Base-by-base conservation (phyloP, 768 basidiomycete genomes). In the Hericium erinaceus region DNA sequence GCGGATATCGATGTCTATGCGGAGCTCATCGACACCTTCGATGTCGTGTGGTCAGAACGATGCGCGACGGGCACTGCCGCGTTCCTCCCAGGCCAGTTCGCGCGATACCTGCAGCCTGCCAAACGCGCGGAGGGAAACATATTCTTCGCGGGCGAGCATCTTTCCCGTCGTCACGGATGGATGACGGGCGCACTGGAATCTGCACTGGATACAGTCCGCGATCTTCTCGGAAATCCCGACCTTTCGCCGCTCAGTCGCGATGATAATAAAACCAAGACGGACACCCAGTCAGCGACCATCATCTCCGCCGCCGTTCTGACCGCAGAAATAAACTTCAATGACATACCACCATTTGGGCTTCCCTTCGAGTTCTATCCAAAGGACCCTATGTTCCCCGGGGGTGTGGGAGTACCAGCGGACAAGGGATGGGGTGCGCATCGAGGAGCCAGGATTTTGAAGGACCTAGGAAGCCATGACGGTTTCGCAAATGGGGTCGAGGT, bases 111-210 rank as follows among this genome's bases (percentile, higher is more conserved):
- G 39, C 65, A 61, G 20, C 57, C 56, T 1, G 60, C 62, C 12
- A 61, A 61, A 12, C 41, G 24, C 18, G 60, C 62, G 15, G 67
- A 68, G 53, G 62, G 60, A 0, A 65, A 63, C 53, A 48, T 68
- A n/a, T 61, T 58, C 52, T 69, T 68, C n/a, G 68, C 67, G 0
- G 67, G 68, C 13, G 67, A 68, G 46, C 67, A 69, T 46, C 58
- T 65, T 16, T 65, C 65, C 9, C 61, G 54, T 11, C 68, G 67
- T 40, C 67, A 68, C 26, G 64, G 65, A 1, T 68, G 67, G 67
- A 69, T 68, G 40, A 58, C 66, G 7, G 67, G 67, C 5, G 68
- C 66, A 15, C 28, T 64, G n/a, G 61, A 56, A 40, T 63, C 61
- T 0, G 57, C 61, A 28, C 55, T 46, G 51, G 60, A 58, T 55